A percentile compares a stretch with the other conserved stretches of the same genome.
These are phyloP conservation scores for Sporothrix mexicana DNA, from an alignment of 2,329 filamentous ascomycete genomes.

Conservation along the genomic window DNA sequence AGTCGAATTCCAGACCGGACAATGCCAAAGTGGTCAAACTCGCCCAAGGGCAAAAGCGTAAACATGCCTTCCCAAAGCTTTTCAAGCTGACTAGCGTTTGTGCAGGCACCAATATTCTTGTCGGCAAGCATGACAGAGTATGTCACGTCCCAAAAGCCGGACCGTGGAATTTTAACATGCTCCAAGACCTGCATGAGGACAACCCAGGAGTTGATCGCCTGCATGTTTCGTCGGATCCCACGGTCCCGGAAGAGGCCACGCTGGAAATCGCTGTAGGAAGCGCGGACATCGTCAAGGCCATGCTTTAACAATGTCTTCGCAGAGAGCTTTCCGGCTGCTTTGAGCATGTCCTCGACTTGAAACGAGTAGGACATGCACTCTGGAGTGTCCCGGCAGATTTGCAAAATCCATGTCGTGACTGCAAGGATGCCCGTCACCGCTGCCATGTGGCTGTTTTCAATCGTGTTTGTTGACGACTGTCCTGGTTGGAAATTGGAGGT, in stretches of 20 bases:
- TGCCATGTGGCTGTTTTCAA: slow-evolving; percentile 39
- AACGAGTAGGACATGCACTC: slow-evolving; percentile 47
- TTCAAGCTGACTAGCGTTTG: slow-evolving; percentile 59
- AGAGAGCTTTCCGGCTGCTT: slow-evolving; percentile 48
- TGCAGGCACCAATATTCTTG: slow-evolving; percentile 43
- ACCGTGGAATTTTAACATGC: slow-evolving; percentile 55
- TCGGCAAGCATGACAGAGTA: slow-evolving; percentile 52
- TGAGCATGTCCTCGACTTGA: slow-evolving; percentile 57
- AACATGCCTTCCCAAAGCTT: slow-evolving; percentile 64
- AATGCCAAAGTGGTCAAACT: slow-evolving; percentile 63
- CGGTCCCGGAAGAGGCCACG: slow-evolving; percentile 53
- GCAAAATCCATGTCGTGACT: slow-evolving; percentile 49
- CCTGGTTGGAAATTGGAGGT: background rate
- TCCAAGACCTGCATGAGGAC: slow-evolving; percentile 61
- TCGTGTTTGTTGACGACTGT: slow-evolving; percentile 13
- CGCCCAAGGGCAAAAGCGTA: slow-evolving; percentile 63
- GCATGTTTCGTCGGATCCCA: slow-evolving; percentile 57
- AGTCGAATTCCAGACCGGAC: slow-evolving; percentile 51
- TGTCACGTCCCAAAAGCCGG: slow-evolving; percentile 66
- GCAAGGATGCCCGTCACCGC: slow-evolving; percentile 48
- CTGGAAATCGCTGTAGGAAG: slow-evolving; percentile 57
- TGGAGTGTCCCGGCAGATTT: slow-evolving; percentile 50
- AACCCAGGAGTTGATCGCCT: slow-evolving; percentile 62
- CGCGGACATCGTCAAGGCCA: slow-evolving; percentile 53
- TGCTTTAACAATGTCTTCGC: slow-evolving; percentile 50